Conservation (phyloP, 306 rosid genomes). For the Cyamopsis tetragonoloba region DNA sequence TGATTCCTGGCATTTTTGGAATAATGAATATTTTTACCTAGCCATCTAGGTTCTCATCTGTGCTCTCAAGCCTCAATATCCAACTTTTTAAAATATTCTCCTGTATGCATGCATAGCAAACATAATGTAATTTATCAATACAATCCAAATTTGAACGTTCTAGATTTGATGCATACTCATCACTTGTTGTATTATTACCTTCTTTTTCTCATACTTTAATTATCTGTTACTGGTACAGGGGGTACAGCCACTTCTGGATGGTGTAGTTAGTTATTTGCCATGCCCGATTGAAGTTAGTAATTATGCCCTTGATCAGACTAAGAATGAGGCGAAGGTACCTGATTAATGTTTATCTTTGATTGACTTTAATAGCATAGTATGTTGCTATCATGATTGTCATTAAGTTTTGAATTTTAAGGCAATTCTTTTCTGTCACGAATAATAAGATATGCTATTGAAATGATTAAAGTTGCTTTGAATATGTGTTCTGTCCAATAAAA, state of each 20-base stretch:
- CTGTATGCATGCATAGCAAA: background rate
- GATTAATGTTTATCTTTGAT: constrained; percentile 1
- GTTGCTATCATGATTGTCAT: constrained; percentile 4
- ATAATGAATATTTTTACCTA: constrained; percentile 14
- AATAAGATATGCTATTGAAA: background rate
- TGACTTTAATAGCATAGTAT: constrained; percentile 15
- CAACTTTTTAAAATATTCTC: background rate
- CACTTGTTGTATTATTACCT: background rate
- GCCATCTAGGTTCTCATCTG: background rate
- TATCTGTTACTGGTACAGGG: constrained; percentile 59
- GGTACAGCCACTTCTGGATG: constrained; percentile 94
- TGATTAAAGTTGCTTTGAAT: constrained; percentile 12
- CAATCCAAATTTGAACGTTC: constrained; percentile 2
- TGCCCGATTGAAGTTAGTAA: constrained; percentile 86
- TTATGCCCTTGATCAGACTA: constrained; percentile 90
- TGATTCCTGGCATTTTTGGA: background rate
- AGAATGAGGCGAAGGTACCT: constrained; percentile 80
- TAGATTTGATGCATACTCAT: background rate
- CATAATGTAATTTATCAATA: background rate
- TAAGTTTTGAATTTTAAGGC: constrained; percentile 7
- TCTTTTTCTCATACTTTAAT: constrained; percentile 21
- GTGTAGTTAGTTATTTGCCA: constrained; percentile 84
- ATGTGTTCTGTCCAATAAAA: background rate
- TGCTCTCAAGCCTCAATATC: background rate
- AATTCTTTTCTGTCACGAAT: background rate